Percentiles rank a stretch among this genome's conserved stretches.
Conservation (phyloP, 345 rosid genomes). For the Raphanus raphanistrum region DNA sequence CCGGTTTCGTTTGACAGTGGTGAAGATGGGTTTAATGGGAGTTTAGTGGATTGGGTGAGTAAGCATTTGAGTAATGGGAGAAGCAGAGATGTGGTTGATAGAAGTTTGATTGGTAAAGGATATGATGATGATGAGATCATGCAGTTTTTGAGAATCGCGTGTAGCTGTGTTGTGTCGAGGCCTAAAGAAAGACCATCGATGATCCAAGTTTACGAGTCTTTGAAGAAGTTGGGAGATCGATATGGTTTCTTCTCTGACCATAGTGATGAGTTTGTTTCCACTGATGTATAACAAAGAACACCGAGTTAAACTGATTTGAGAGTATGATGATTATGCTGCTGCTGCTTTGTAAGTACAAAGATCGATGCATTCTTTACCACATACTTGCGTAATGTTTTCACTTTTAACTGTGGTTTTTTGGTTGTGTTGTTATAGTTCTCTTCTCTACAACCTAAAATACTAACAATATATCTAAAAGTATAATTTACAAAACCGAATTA, state of each 20-base stretch:
- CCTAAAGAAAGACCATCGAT: slow-evolving; percentile 51
- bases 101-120: slow-evolving; percentile 41
- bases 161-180: slow-evolving; percentile 47
- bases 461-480: too few species aligned
- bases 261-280: slow-evolving; percentile 48
- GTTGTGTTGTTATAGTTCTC: background rate
- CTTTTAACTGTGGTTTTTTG: background rate
- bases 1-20: slow-evolving; percentile 40
- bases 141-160: slow-evolving; percentile 42
- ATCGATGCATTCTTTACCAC: background rate
- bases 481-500: too few species aligned
- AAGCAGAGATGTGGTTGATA: slow-evolving; percentile 44
- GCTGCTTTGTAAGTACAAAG: background rate
- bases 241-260: slow-evolving; percentile 38
- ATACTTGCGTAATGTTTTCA: background rate
- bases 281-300: slow-evolving; percentile 39
- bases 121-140: slow-evolving; percentile 46
- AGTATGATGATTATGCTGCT: slow-evolving; percentile 29
- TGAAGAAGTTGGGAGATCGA: slow-evolving; percentile 47
- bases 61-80: slow-evolving; percentile 33
- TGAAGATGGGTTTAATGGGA: slow-evolving; percentile 56
- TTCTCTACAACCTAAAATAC: background rate
- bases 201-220: slow-evolving; percentile 46
- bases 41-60: slow-evolving; percentile 62
- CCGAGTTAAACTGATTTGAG: background rate